A percentile compares a stretch with the other conserved stretches of the same genome.
These are phyloP conservation scores for Neonectria magnoliae DNA, from an alignment of 2,329 filamentous ascomycete genomes.

Conservation along the genomic window DNA sequence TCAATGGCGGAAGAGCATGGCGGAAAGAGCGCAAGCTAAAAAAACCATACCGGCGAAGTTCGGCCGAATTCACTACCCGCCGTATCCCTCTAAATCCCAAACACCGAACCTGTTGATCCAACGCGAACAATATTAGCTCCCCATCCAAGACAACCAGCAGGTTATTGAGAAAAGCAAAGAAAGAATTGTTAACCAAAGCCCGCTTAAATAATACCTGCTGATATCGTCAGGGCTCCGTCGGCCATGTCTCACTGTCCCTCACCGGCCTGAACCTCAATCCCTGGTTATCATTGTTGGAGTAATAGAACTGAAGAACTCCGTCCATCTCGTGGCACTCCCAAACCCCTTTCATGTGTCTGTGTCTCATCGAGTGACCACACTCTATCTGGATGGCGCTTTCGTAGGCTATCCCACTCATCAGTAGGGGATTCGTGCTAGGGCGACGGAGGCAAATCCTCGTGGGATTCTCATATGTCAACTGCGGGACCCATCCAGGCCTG, in stretches of 20 bases:
- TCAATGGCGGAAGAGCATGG: no score
- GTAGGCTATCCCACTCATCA: neutral
- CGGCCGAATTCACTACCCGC: neutral
- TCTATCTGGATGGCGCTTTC: neutral
- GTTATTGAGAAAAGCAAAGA: neutral
- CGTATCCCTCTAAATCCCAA: neutral
- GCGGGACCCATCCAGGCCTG: no score
- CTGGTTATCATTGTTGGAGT: neutral
- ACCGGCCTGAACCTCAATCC: neutral
- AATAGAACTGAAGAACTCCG: neutral
- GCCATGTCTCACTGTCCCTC: neutral
- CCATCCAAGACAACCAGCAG: neutral
- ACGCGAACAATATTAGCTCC: neutral
- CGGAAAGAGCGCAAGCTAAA: no score
- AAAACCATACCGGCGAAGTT: neutral
- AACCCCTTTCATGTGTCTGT: neutral
- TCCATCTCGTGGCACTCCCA: neutral
- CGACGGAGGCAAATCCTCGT: neutral
- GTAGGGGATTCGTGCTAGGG: neutral
- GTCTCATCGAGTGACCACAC: neutral
- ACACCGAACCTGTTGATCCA: neutral
- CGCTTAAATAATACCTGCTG: neutral
- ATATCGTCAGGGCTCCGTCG: no score
- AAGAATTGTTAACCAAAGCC: neutral
- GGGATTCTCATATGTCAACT: neutral